A percentile compares a stretch with the other conserved stretches of the same genome.
Conservation (phyloP, 2,329 filamentous ascomycete species). For the Scytalidium sp. region DNA sequence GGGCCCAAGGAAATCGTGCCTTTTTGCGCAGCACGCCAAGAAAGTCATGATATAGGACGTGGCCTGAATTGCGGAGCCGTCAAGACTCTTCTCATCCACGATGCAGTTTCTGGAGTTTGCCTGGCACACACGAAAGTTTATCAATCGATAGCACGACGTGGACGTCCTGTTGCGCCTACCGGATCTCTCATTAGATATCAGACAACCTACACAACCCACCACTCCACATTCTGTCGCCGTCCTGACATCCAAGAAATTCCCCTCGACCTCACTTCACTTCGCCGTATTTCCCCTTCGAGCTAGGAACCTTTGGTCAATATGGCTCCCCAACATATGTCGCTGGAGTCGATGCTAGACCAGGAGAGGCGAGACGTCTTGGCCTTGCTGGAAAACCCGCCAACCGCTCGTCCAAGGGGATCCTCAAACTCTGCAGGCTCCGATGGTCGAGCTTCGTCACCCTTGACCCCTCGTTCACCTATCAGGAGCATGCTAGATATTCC, state of each 20-base stretch:
- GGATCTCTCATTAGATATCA: background rate
- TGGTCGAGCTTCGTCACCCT: slow-evolving; percentile 50
- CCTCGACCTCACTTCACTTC: background rate
- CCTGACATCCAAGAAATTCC: background rate
- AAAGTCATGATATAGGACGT: background rate
- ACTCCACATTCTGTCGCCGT: no score
- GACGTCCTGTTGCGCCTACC: background rate
- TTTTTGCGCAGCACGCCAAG: background rate
- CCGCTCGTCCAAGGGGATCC: slow-evolving; percentile 19
- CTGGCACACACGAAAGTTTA: slow-evolving; percentile 28
- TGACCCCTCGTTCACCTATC: slow-evolving; percentile 61
- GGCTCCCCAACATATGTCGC: slow-evolving; percentile 57
- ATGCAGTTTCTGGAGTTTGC: slow-evolving; percentile 28
- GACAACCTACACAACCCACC: no score
- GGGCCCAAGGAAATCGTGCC: background rate
- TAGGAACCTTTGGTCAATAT: slow-evolving; percentile 11
- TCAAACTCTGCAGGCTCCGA: slow-evolving; percentile 28
- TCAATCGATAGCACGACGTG: slow-evolving; percentile 24
- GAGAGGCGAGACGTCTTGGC: slow-evolving; percentile 72
- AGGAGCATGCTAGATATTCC: slow-evolving; percentile 65
- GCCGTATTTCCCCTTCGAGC: background rate
- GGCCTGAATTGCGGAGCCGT: background rate
- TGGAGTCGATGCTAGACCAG: slow-evolving; percentile 74
- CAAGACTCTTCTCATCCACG: slow-evolving; percentile 18
- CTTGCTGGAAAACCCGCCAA: slow-evolving; percentile 50